phyloP scores from a whole-genome alignment of 2,329 filamentous ascomycete species.

The Aspergillus flavus region DNA sequence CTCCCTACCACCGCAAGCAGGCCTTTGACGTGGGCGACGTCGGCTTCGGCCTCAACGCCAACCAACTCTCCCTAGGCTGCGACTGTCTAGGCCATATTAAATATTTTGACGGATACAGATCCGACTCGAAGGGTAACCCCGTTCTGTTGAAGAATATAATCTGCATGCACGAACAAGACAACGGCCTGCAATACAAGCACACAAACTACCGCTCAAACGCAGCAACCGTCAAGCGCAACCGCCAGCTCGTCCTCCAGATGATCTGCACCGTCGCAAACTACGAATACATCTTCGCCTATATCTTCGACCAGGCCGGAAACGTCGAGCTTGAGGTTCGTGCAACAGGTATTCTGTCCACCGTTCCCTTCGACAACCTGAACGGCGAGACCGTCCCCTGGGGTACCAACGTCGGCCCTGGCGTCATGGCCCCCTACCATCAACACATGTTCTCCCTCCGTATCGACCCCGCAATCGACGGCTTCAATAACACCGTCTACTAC shows the following conservation, averaged over 20 bases:
- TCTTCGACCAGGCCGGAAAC: conserved; percentile 71
- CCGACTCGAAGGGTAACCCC: conserved; percentile 62
- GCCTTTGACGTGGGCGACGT: conserved; percentile 72
- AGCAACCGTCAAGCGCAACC: conserved; percentile 64
- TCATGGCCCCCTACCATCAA: conserved; percentile 71
- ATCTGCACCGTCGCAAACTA: conserved; percentile 75
- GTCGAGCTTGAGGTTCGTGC: conserved; percentile 68
- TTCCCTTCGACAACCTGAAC: conserved; percentile 64
- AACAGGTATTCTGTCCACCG: conserved; percentile 68
- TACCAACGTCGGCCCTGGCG: conserved; percentile 69
- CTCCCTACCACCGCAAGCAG: conserved; percentile 69
- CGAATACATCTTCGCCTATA: conserved; percentile 72
- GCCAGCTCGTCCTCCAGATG: conserved; percentile 68
- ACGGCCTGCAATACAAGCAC: conserved; percentile 71
- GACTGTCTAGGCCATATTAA: conserved; percentile 72
- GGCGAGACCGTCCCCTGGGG: conserved; percentile 66
- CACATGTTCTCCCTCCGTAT: conserved; percentile 73
- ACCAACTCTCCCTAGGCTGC: conserved; percentile 70
- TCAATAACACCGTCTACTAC: conserved; percentile 58
- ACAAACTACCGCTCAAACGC: conserved; percentile 69
- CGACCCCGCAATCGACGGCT: conserved; percentile 64
- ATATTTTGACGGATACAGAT: conserved; percentile 63
- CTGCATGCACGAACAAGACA: conserved; percentile 72
- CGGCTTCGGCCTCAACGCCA: conserved; percentile 67
- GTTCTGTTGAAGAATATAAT: conserved; percentile 66